Base-by-base conservation (phyloP, 441 rosid species). In the Eugenia klotzschiana region DNA sequence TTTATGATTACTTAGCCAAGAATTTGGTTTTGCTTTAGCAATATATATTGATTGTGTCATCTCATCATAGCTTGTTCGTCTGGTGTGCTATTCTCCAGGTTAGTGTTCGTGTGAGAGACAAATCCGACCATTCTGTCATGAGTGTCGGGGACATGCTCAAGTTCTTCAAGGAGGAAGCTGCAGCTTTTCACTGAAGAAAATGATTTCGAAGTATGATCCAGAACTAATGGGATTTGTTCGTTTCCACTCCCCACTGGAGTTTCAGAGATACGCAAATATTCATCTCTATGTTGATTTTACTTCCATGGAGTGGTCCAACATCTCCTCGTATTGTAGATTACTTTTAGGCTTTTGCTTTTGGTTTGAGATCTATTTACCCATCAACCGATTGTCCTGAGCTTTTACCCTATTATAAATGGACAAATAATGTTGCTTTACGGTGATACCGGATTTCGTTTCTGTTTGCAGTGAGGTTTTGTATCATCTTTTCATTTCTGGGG, bases 101-200 rank as follows among this genome's bases (percentile, higher is more conserved):
- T 83, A 94, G 96, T 79, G 97, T 94, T 4, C 91, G 99, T 58
- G 88, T 91, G 57, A 91, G 99, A 87, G 99, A 96, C 86, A 90
- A 88, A 82, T 91, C 86, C 25, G 98, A 94, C 56, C 94, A 88
- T 85, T 81, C 91, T 2, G 91, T 91, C 33, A 94, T 89, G 97
- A 91, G 92, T 87, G 91, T 91, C 1, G 93, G 87, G 51, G 89
- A 85, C 88, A 89, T 97, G 51, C 90, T 97, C 43, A 82, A 92
- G 82, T 93, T 86, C 86, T 96, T 94, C 72, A 85, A 86, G 89
- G 88, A 90, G 56, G 94, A 94, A 88, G 87, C 87, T 52, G 91
- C 90, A 23, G 92, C 92, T 10, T 94, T 89, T 87, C 95, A 90
- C 83, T 93, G 86, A 64, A 69, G 23, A 41, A 74, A 83, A 41